phyloP scores from a whole-genome alignment of 225 moss, liverwort and hornwort genomes.

The Marchantia paleacea region DNA sequence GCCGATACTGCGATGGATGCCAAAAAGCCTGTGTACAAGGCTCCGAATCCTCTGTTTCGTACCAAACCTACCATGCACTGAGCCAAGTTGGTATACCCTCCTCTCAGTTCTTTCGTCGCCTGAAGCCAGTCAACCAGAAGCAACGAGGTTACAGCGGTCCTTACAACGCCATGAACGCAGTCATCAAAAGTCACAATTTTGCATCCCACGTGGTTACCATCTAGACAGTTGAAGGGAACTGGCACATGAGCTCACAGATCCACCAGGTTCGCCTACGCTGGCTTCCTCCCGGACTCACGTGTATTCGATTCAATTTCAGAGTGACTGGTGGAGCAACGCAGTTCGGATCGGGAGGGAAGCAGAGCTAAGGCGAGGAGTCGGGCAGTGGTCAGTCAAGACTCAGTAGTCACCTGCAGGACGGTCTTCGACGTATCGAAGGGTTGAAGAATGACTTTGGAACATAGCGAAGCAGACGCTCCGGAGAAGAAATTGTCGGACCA shows the following conservation, averaged over 20 bases:
- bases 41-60: constrained; percentile 51
- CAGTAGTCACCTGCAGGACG: constrained; percentile 46
- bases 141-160: not conserved
- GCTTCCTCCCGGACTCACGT: no score
- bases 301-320: no score
- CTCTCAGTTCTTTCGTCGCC: constrained; percentile 63
- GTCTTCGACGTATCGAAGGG: constrained; percentile 58
- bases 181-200: not conserved
- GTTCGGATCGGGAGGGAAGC: no score
- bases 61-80: constrained; percentile 61
- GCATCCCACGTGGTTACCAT: not conserved
- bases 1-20: constrained; percentile 74
- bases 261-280: no score
- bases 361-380: no score
- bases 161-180: not conserved
- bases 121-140: constrained; percentile 19
- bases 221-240: no score
- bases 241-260: no score
- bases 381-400: no score
- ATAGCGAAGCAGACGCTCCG: constrained; percentile 57
- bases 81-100: constrained; percentile 56
- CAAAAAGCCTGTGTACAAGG: constrained; percentile 58
- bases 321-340: no score
- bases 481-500: constrained; percentile 61
- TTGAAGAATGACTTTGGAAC: constrained; percentile 57